These are phyloP conservation scores for Coniochaeta sp. DNA, from an alignment of 2,329 filamentous ascomycete species.

Conservation along the genomic window DNA sequence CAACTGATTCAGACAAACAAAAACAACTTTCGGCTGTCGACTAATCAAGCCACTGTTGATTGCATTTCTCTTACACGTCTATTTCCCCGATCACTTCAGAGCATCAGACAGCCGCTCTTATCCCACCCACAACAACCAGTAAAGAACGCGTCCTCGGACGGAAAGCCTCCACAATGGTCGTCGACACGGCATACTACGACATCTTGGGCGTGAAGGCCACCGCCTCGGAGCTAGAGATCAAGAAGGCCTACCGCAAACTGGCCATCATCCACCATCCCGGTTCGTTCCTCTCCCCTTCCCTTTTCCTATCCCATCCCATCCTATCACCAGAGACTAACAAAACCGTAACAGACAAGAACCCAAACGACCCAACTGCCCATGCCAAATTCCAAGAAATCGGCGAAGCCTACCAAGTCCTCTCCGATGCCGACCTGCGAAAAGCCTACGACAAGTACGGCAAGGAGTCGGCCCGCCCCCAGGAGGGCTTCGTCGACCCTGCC, in stretches of 20 bases:
- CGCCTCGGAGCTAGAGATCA: constrained; percentile 87
- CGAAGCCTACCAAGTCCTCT: constrained; percentile 73
- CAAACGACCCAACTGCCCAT: constrained; percentile 87
- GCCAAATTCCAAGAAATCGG: constrained; percentile 87
- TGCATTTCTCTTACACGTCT: background rate
- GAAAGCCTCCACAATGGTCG: constrained; percentile 59
- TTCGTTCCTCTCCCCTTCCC: constrained; percentile 30
- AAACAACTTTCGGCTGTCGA: background rate
- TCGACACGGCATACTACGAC: constrained; percentile 85
- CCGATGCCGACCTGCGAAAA: constrained; percentile 76
- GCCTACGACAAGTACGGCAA: constrained; percentile 98
- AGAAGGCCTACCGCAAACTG: constrained; percentile 92
- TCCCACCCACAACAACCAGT: background rate
- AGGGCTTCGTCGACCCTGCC: constrained; percentile 89
- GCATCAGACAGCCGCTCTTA: background rate
- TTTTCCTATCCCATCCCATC: too few relatives aligned
- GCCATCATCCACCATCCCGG: constrained; percentile 90
- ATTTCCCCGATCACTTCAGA: background rate
- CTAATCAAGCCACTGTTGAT: background rate
- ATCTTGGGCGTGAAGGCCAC: constrained; percentile 76
- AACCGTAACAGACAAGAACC: constrained; percentile 83
- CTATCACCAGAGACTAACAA: too few relatives aligned
- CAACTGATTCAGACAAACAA: background rate
- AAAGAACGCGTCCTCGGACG: background rate
- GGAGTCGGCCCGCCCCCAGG: constrained; percentile 82